Evolutionary conservation across 352 stramenopile species (phyloP), one percentile per base, ranked within the genome.

Genomic region (Phytophthora pini): DNA sequence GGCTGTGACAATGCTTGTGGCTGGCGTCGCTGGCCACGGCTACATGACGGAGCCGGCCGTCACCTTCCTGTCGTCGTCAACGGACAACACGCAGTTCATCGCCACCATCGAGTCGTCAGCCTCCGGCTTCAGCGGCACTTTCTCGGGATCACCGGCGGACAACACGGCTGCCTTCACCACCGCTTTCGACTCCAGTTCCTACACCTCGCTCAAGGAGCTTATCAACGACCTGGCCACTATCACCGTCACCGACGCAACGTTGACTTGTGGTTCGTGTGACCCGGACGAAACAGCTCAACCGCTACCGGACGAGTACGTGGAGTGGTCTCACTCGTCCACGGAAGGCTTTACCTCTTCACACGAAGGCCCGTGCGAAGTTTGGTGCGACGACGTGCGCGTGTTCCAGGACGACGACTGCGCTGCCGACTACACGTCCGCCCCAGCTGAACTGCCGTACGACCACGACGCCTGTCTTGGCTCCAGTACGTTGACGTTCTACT

Each of bases 321-420:
- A 60, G 41, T 78, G 70, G 65, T 56, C 59, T 0, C 70, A 73
- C 56, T 67, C 64, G 32, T 54, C 53, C 39, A 52, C 64, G 1
- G 69, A 77, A 24, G 70, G 70, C 13, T 78, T 79, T 26, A 75
- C 64, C 2, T 61, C 68, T 13, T 74, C 67, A 3, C 71, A 79
- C 60, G 71, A 78, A 60, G 71, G 74, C 15, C 74, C 74, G 0
- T 82, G 74, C 17, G 74, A 82, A 46, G 56, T 82, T 43, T 82
- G 74, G 71, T 82, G 74, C 54, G 71, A 82, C 52, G 70, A 79
- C 41, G 65, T 62, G 20, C 68, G 65, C 2, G 74, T 76, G n/a
- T 76, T 72, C 44, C 60, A 78, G 22, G 70, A 80, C 59, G 54
- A 76, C n/a, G 68, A 83, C 71, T 83, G 74, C 32, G 56, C 72